Base-by-base conservation (phyloP, 176 grass and related monocot genomes). In the Rhipidocladum racemiflorum region DNA sequence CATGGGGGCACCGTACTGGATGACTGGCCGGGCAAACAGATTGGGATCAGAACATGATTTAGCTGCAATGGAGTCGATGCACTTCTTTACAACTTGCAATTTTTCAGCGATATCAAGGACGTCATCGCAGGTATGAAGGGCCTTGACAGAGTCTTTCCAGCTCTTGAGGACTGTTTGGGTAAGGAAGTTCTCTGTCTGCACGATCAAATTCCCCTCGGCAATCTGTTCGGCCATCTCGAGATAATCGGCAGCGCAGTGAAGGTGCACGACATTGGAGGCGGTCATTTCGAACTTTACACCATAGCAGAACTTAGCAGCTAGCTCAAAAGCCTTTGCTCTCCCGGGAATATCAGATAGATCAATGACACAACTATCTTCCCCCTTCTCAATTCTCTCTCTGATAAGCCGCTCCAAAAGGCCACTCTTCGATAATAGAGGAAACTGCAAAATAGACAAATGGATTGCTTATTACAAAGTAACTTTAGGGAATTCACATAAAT, bases 221-320 rank as follows among this genome's bases (percentile, higher is more conserved):
- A 97, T 89, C 6, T 97, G 90, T 87, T 97, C 94, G 30, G 82
- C 85, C 94, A 97, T 97, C 81, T 92, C 63, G 11, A 97, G 94
- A 83, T 92, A 80, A 40, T 94, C 90, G 36, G 92, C 84, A 59
- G 88, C 78, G 72, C 91, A 97, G 15, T 84, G 86, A 78, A 94
- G 73, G 85, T 89, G 86, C 38, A 94, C 67, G 32, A 94, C 92
- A 81, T 94, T 94, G 76, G 92, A 87, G 49, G 92, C 70, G 43
- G 88, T 94, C 92, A 97, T 72, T 89, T 97, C 94, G 59, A 94
- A 90, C 71, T 92, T 94, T 9, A 97, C 79, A 81, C 86, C 87
- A 83, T 97, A 94, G 87, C 92, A 97, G 69, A 97, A 97, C 76
- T 90, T 97, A 23, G 85, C 94, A 83, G 78, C 85, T 65, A 90